Percentiles rank a stretch among this genome's conserved stretches.
Conservation (phyloP, 495 filamentous ascomycete species). For the Podospora tetraspora region DNA sequence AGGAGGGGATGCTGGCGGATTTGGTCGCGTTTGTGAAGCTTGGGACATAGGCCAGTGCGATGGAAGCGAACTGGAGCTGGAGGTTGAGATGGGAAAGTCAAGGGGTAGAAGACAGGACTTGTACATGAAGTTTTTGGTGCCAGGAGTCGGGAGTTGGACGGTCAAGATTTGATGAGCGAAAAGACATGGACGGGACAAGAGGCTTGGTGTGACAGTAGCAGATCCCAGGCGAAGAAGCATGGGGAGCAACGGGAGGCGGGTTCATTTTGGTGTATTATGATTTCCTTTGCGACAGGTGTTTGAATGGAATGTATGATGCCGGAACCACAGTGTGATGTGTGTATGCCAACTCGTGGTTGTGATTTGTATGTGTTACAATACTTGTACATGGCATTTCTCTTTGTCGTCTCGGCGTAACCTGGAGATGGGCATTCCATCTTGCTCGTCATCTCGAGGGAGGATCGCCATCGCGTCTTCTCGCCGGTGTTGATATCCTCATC, state of each 20-base stretch:
- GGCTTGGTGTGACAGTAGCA: constrained; percentile 4
- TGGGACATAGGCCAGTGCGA: constrained; percentile 34
- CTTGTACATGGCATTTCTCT: background rate
- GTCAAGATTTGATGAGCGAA: constrained; percentile 5
- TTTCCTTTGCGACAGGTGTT: constrained; percentile 7
- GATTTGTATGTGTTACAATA: constrained; percentile 2
- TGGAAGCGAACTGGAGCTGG: background rate
- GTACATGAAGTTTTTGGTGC: constrained; percentile 1
- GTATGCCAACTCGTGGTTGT: background rate
- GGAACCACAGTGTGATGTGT: background rate
- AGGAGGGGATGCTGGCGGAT: constrained; percentile 61
- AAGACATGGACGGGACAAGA: constrained; percentile 6
- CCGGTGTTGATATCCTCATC: background rate
- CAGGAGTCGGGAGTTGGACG: constrained; percentile 9
- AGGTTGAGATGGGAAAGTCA: background rate
- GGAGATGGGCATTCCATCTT: background rate
- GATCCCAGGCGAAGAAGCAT: background rate
- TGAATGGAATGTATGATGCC: constrained; percentile 11
- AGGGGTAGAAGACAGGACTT: background rate
- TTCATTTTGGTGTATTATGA: constrained; percentile 22
- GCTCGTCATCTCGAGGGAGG: background rate
- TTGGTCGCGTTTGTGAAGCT: constrained; percentile 66
- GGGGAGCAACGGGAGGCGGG: constrained; percentile 11
- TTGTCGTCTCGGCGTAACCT: background rate
- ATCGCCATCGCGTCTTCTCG: background rate